Percentiles rank a stretch among this genome's conserved stretches.
Conservation (phyloP, 352 stramenopile species). For the Globisporangium carolinianum region DNA sequence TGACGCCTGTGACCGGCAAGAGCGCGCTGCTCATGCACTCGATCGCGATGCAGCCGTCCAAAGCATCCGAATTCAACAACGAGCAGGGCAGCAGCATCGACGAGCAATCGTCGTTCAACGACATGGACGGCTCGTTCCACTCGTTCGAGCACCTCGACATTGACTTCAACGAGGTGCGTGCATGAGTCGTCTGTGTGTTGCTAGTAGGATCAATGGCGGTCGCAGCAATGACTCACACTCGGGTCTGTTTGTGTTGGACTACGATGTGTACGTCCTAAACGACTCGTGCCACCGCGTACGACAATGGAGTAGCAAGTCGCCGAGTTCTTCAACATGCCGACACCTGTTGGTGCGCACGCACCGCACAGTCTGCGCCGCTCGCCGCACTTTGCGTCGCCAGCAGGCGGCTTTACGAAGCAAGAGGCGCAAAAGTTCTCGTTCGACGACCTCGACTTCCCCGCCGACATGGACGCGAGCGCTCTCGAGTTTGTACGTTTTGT, state of each 20-base stretch:
- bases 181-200: background rate
- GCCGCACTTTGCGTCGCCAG: slow-evolving; percentile 62
- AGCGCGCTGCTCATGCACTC: slow-evolving; percentile 18
- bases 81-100: slow-evolving; percentile 8
- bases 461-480: slow-evolving; percentile 61
- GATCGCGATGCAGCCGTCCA: slow-evolving; percentile 25
- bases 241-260: too few species aligned
- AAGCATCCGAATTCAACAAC: slow-evolving; percentile 14
- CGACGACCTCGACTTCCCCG: slow-evolving; percentile 69
- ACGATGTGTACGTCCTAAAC: too few species aligned
- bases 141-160: slow-evolving; percentile 82
- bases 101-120: slow-evolving; percentile 28
- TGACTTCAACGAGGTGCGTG: slow-evolving; percentile 72
- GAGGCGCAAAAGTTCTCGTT: slow-evolving; percentile 83
- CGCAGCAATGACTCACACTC: background rate
- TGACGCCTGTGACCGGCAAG: slow-evolving; percentile 8
- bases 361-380: slow-evolving; percentile 70
- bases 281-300: background rate
- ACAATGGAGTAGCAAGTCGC: slow-evolving; percentile 51
- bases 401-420: slow-evolving; percentile 48
- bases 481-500: slow-evolving; percentile 65
- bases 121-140: slow-evolving; percentile 65
- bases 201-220: background rate
- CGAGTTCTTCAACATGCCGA: slow-evolving; percentile 78
- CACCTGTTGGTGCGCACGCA: slow-evolving; percentile 46